Conservation (phyloP, 129 eudicot genomes). For the Silybum marianum region DNA sequence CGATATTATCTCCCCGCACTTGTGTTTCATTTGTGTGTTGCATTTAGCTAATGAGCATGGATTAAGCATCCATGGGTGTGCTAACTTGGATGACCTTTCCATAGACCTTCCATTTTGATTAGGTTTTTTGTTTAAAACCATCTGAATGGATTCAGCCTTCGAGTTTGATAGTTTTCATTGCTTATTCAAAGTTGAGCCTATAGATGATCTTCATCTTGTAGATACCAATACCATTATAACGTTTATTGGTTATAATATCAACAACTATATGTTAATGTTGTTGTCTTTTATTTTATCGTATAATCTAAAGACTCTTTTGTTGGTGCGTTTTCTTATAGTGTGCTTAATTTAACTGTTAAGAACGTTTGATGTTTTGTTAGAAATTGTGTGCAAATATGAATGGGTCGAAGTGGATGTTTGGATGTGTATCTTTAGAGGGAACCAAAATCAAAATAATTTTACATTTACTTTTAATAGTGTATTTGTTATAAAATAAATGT, state of each 20-base stretch:
- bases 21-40: constrained; percentile 59
- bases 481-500: no score
- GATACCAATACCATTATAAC: not conserved
- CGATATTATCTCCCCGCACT: constrained; percentile 50
- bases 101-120: constrained; percentile 35
- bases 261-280: not conserved
- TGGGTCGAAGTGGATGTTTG: not conserved
- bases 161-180: not conserved
- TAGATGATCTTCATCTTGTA: not conserved
- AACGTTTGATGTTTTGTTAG: not conserved
- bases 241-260: not conserved
- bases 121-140: not conserved
- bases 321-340: not conserved
- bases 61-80: constrained; percentile 41
- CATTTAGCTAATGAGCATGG: constrained; percentile 63
- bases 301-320: not conserved
- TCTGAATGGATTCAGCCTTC: not conserved
- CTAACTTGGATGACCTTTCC: constrained; percentile 48
- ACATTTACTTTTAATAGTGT: no score
- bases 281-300: not conserved
- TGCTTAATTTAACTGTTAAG: not conserved
- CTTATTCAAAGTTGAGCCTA: not conserved
- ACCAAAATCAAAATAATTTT: no score
- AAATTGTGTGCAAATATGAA: not conserved
- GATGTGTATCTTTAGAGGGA: no score